phyloP scores from a whole-genome alignment of 1,284 basidiomycete genomes.

The Vanrija sp. region DNA sequence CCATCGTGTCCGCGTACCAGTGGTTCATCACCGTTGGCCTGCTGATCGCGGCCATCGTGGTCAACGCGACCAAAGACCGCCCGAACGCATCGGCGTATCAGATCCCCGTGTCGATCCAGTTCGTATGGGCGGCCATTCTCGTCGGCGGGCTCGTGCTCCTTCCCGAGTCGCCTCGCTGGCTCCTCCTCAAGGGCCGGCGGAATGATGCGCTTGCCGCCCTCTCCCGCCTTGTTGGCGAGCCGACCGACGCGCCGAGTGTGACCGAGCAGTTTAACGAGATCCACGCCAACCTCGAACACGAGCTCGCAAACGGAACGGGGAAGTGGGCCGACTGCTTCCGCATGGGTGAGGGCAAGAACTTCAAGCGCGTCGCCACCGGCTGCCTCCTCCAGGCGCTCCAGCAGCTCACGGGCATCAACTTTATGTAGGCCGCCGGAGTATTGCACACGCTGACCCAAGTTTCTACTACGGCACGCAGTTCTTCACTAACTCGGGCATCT shows the following conservation, averaged over 20 bases:
- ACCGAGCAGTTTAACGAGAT: slow-evolving; percentile 55
- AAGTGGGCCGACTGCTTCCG: slow-evolving; percentile 34
- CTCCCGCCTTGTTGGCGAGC: slow-evolving; percentile 57
- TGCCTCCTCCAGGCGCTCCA: slow-evolving; percentile 42
- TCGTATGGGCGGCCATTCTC: slow-evolving; percentile 63
- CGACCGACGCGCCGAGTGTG: slow-evolving; percentile 51
- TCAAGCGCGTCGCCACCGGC: slow-evolving; percentile 35
- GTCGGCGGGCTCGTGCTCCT: slow-evolving; percentile 59
- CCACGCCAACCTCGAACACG: slow-evolving; percentile 53
- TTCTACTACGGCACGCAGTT: slow-evolving; percentile 30
- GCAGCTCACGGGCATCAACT: slow-evolving; percentile 41
- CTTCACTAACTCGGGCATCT: slow-evolving; percentile 24
- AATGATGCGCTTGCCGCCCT: slow-evolving; percentile 59
- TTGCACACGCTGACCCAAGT: slow-evolving; percentile 43
- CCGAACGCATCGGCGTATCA: slow-evolving; percentile 53
- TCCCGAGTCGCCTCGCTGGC: slow-evolving; percentile 74
- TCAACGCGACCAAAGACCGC: slow-evolving; percentile 63
- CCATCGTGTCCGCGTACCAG: slow-evolving; percentile 66
- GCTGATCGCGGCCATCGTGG: slow-evolving; percentile 64
- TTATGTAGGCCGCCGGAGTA: slow-evolving; percentile 43
- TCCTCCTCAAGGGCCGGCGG: slow-evolving; percentile 62
- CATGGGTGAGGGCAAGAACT: slow-evolving; percentile 52
- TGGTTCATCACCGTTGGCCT: slow-evolving; percentile 60
- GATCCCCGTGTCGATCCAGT: slow-evolving; percentile 67
- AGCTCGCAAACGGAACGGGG: slow-evolving; percentile 25